Evolutionary conservation across 805 yeast species (phyloP).

Genomic region (Metschnikowia borealis): DNA sequence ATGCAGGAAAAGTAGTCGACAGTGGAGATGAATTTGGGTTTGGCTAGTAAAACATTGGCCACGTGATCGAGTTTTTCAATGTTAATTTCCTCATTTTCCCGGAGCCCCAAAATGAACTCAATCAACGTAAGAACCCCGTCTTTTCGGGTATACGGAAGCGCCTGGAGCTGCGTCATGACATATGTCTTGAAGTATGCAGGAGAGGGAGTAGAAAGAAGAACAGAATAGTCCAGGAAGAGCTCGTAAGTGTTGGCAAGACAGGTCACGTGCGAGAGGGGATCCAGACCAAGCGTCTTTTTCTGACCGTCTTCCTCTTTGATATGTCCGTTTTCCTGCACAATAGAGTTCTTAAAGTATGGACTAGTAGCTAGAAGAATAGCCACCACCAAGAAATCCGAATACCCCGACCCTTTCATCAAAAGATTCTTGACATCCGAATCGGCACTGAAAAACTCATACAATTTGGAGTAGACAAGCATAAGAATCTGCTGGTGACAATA

Average conservation of each 20-base stretch:
- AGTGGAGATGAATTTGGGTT: slow-evolving; percentile 51
- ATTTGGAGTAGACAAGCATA: slow-evolving; percentile 27
- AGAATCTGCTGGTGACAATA: slow-evolving; percentile 17
- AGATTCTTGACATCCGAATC: slow-evolving; percentile 51
- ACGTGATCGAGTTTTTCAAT: slow-evolving; percentile 64
- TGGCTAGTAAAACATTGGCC: slow-evolving; percentile 57
- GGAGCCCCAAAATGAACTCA: slow-evolving; percentile 71
- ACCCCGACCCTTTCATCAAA: slow-evolving; percentile 62
- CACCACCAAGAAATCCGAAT: slow-evolving; percentile 53
- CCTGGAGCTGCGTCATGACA: slow-evolving; percentile 48
- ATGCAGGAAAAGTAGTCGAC: slow-evolving; percentile 53
- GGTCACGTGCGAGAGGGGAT: slow-evolving; percentile 25
- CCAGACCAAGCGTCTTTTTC: no score
- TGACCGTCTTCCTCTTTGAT: no score
- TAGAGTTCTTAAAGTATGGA: slow-evolving; percentile 20
- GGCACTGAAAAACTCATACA: slow-evolving; percentile 32
- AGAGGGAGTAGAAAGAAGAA: slow-evolving; percentile 48
- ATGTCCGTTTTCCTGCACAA: no score
- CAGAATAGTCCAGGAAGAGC: slow-evolving; percentile 55
- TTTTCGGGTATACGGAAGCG: slow-evolving; percentile 48
- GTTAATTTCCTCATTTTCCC: slow-evolving; percentile 69
- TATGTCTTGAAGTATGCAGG: slow-evolving; percentile 45
- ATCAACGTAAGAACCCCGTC: slow-evolving; percentile 73
- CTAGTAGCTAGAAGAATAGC: slow-evolving; percentile 41
- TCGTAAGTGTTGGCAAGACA: slow-evolving; percentile 60